Base-by-base conservation (phyloP, 495 filamentous ascomycete genomes). In the Aspergillus sparsus region DNA sequence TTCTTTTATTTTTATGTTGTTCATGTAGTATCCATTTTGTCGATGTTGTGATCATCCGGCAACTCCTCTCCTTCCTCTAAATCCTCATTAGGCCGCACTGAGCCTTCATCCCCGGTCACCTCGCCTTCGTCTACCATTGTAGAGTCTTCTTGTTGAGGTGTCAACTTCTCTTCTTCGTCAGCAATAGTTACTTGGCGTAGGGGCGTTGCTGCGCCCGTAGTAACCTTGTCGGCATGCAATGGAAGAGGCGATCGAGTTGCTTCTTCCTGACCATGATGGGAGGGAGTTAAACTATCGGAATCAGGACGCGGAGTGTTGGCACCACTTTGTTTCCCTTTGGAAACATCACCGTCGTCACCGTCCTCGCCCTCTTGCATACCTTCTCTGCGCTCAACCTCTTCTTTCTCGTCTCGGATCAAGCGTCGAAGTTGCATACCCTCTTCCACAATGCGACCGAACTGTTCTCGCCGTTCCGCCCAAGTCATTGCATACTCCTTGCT, bases 401-500 rank as follows among this genome's bases (percentile, higher is more conserved):
- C 94, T 73, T 97, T 97, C 79, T 97, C 92, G 72, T 97, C 92
- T 44, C 91, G 85, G 64, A 98, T 98, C 66, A 96, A 76, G 35
- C 87, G 83, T 50, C 92, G 81, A 64, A 98, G 81, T 61, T 90
- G 82, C 85, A 89, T 89, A 5, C 92, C 89, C 78, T 98, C 93
- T 41, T 92, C 91, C 58, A 97, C 89, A 68, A 98, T 94, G 62
- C 85, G 80, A 11, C 87, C 89, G 73, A 98, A 98, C 74, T 96
- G 92, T 66, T 89, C 88, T 42, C 92, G 75, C 36, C 95, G 81
- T 70, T 96, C 91, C 15, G 82, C 76, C 93, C 93, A 98, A 5
- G 91, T 96, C 51, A 79, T 79, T 9, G 85, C 87, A 73, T 94
- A 96, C 37, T 88, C 85, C 71, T 83, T 80, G 69, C 90, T 90